These are phyloP conservation scores for Gynostemma pentaphyllum DNA, from an alignment of 306 rosid species.

Conservation along the genomic window DNA sequence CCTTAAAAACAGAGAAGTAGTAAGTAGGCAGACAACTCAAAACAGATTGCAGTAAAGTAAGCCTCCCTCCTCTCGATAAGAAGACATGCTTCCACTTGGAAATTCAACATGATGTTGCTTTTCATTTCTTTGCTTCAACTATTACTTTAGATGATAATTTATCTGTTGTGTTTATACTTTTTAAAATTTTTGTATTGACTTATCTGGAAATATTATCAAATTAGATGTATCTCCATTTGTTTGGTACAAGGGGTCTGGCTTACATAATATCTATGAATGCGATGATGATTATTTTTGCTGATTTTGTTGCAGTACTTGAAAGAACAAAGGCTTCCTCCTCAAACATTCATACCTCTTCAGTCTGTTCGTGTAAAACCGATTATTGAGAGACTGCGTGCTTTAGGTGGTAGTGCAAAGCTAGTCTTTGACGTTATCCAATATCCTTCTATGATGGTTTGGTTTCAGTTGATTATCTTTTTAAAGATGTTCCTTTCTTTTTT, in stretches of 20 bases:
- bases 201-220: background rate
- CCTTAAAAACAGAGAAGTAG: too few species aligned
- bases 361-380: constrained; percentile 89
- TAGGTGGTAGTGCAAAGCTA: constrained; percentile 78
- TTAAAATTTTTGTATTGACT: background rate
- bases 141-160: background rate
- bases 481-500: too few species aligned
- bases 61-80: too few species aligned
- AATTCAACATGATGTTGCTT: background rate
- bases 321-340: constrained; percentile 99
- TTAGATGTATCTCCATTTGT: background rate
- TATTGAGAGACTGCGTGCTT: constrained; percentile 80
- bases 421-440: constrained; percentile 91
- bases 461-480: too few species aligned
- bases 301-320: constrained; percentile 76
- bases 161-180: background rate
- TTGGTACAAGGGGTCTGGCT: background rate
- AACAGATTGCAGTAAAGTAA: too few species aligned
- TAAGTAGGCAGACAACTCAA: too few species aligned
- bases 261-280: constrained; percentile 6
- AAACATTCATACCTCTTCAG: constrained; percentile 97
- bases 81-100: too few species aligned
- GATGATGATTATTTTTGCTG: constrained; percentile 13
- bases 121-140: background rate
- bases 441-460: constrained; percentile 56